Evolutionary conservation across 2,329 filamentous ascomycete genomes (phyloP).

Genomic region (Aspergillus persii): DNA sequence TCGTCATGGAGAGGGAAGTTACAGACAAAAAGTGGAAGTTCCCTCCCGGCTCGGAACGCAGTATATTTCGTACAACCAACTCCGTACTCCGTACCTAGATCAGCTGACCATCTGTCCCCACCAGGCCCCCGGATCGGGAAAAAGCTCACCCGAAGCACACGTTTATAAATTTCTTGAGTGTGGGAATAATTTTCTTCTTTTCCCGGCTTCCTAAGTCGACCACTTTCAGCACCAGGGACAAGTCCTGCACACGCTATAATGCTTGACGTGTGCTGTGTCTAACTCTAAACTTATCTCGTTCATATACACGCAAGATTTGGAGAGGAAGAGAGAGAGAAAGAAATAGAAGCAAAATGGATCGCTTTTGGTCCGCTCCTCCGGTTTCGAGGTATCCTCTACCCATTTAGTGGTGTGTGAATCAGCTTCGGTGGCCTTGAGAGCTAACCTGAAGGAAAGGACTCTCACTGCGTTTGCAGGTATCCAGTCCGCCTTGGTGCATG

Average conservation of each 20-base stretch:
- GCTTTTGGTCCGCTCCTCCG: constrained; percentile 64
- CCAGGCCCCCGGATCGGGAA: background rate
- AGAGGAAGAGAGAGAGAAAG: background rate
- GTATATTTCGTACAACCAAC: too few species aligned
- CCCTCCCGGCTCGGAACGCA: too few species aligned
- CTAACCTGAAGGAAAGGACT: constrained; percentile 53
- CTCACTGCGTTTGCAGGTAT: constrained; percentile 63
- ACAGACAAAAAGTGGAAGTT: too few species aligned
- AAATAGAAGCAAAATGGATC: constrained; percentile 48
- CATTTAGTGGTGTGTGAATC: constrained; percentile 36
- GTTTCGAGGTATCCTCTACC: constrained; percentile 57
- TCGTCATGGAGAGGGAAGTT: too few species aligned
- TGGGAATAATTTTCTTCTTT: background rate
- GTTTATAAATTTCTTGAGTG: background rate
- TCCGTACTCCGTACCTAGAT: background rate
- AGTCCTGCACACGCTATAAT: background rate
- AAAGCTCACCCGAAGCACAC: background rate
- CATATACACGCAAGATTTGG: background rate
- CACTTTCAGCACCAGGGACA: background rate
- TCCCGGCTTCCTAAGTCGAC: background rate
- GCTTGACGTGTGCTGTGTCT: background rate
- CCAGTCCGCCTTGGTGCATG: constrained; percentile 61
- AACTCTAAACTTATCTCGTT: background rate
- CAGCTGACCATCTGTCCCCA: background rate
- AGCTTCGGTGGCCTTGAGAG: constrained; percentile 29